Evolutionary conservation across 352 stramenopile genomes (phyloP), one percentile per base, ranked within the genome.

Genomic region (Blastocystis sp.): DNA sequence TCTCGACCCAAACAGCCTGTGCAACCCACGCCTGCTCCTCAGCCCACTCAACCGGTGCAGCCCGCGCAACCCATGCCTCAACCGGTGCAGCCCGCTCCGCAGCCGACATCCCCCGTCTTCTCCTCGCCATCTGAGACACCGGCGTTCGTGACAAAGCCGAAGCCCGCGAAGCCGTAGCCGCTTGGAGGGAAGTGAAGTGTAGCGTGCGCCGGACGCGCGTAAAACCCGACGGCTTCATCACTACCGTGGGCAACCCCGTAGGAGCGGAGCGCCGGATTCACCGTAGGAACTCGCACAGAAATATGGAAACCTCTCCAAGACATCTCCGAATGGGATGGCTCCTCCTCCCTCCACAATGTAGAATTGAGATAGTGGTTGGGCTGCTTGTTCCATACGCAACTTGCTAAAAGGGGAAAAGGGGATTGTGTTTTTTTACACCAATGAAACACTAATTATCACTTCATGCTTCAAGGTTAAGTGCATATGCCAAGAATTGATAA

Each of bases 161-260:
- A 81, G 28, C 71, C 71, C n/a, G 43, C 71, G 28, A 81, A 81
- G n/a, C 71, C 71, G 71, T 81, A 64, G 14, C 17, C 21, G 3
- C n/a, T 43, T 14, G 23, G 19, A 11, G n/a, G 23, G 64, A 21
- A 2, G 28, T 81, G 45, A 48, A 28, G 9, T 45, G 28, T 65
- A 81, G 71, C 19, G 59, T 81, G 28, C 41, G 71, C 28, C 48
- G 71, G 52, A 23, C 43, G 0, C 71, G 71, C 10, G 45, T 59
- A 4, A 81, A 81, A 38, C 71, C 71, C 14, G 71, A 81, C 48
- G 71, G 71, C n/a, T 81, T 81, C 48, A 81, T 81, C 28, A 81
- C 71, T n/a, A 81, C 71, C 19, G 71, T 81, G 9, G 71, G 71
- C 17, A 81, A 81, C 66, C 71, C 71, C n/a, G 71, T 81, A 65